Base-by-base conservation (phyloP, 805 yeast genomes). In the Wickerhamiella brachini region DNA sequence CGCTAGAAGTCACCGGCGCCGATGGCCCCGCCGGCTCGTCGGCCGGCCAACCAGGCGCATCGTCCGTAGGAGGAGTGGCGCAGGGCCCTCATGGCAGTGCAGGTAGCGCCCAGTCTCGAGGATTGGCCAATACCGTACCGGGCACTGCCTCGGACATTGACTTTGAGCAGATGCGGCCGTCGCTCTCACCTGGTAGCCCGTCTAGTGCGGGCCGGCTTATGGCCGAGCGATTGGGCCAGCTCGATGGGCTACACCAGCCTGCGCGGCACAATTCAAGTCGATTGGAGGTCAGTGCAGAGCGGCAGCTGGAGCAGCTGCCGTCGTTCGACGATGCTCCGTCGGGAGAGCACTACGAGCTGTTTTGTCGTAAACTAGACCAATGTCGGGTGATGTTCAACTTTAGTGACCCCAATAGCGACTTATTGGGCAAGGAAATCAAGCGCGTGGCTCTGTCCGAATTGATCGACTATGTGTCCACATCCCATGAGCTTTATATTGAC, bases 351-450 rank as follows among this genome's bases (percentile, higher is more conserved):
- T 78, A 81, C 49, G 83, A 80, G 24, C 74, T 93, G 54, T 93
- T 93, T 62, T 70, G 88, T 50, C 83, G 83, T 59, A 93, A 93
- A 63, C 81, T 90, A 49, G 95, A 88, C 61, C 98, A 93, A 68
- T 90, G 97, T 72, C 87, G 86, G 65, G 81, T 88, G 23, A 79
- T 93, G 71, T 93, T 90, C 71, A 96, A 93, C 70, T 93, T 93
- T 64, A 78, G 79, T 61, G 97, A 93, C 67, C 95, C 97, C 6
- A 83, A 95, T 13, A 81, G 81, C 52, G 97, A 93, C 67, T 79
- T 88, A 49, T 80, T 83, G 61, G 96, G 97, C 45, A 93, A 93
- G 66, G 97, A 93, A 62, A 77, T 88, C 62, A 93, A 93, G 68
- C 74, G 95, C 53, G 72, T 80, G 49, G 87, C 97, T 1, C 71